These are phyloP conservation scores for Oryza coarctata DNA, from an alignment of 176 grass and related monocot species.

Conservation along the genomic window DNA sequence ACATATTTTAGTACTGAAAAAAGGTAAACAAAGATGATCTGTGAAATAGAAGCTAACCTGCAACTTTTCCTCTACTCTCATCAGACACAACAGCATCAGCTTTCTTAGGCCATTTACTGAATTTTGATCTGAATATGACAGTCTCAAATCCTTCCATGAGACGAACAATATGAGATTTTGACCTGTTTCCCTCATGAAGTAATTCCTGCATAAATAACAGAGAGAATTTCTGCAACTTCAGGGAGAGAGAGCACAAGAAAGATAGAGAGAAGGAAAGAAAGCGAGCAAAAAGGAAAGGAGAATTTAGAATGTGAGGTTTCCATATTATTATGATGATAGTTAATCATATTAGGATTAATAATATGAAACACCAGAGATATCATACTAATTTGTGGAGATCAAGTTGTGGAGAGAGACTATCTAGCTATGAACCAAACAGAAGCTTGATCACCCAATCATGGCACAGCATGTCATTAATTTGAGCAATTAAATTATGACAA, in stretches of 20 bases:
- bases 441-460: neutral
- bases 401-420: neutral
- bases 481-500: conserved; percentile 18
- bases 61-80: conserved; percentile 97
- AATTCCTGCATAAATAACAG: conserved; percentile 64
- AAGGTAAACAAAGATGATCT: conserved; percentile 29
- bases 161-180: conserved; percentile 76
- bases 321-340: neutral
- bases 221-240: neutral
- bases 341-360: neutral
- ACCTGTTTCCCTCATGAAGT: conserved; percentile 52
- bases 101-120: conserved; percentile 92
- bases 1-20: neutral
- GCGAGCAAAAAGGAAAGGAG: neutral
- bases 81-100: conserved; percentile 88
- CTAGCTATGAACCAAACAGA: neutral
- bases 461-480: conserved; percentile 2
- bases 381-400: neutral
- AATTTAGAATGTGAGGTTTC: neutral
- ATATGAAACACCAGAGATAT: neutral
- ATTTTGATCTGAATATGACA: conserved; percentile 77
- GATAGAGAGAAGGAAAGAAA: neutral
- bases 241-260: neutral
- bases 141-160: conserved; percentile 99
- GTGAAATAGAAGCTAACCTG: conserved; percentile 52